phyloP scores from a whole-genome alignment of 257 asterid genomes.

The Nicotiana obtusifolia region DNA sequence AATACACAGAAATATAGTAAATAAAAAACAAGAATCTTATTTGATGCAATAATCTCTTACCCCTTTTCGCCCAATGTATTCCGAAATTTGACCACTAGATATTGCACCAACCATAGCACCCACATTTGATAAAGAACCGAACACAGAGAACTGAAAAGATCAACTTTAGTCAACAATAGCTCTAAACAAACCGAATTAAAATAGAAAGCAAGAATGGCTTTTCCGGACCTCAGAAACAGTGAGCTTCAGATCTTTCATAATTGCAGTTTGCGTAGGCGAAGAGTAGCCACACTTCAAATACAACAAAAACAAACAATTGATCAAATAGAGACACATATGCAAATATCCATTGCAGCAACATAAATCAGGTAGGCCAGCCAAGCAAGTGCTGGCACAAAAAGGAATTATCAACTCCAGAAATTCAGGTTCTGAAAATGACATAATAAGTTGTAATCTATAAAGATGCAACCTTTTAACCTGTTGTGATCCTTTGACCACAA shows the following conservation, averaged over 20 bases:
- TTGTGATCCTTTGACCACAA: background rate
- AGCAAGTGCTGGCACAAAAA: background rate
- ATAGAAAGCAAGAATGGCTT: background rate
- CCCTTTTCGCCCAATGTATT: conserved; percentile 95
- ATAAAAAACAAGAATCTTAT: background rate
- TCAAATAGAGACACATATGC: conserved; percentile 9
- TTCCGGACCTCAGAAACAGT: conserved; percentile 65
- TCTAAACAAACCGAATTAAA: background rate
- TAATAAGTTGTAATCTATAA: background rate
- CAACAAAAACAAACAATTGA: conserved; percentile 20
- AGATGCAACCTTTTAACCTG: background rate
- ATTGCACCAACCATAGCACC: conserved; percentile 99
- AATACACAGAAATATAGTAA: background rate
- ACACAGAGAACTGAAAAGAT: conserved; percentile 65
- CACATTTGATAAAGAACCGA: conserved; percentile 86
- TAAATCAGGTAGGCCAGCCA: background rate
- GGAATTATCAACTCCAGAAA: background rate
- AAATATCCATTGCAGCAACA: background rate
- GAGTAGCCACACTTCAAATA: conserved; percentile 73
- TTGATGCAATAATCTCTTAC: conserved; percentile 23
- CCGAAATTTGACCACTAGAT: conserved; percentile 95
- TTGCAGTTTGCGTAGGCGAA: conserved; percentile 76
- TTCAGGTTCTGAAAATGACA: background rate
- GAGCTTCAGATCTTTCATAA: conserved; percentile 58
- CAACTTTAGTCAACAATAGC: background rate